Conservation (phyloP, 345 rosid genomes). For the Moringa oleifera region DNA sequence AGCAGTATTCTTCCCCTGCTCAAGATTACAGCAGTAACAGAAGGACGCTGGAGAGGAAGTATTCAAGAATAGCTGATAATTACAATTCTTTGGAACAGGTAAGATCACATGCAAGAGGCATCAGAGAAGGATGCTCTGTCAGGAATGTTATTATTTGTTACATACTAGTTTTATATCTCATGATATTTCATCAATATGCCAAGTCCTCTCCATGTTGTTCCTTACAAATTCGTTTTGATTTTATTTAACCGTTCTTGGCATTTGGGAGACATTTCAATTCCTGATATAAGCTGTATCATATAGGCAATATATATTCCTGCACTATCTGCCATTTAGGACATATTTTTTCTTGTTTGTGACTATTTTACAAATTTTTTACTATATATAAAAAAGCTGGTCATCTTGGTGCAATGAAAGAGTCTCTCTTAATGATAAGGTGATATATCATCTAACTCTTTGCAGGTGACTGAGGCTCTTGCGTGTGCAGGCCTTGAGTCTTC, state of each 20-base stretch:
- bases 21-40: constrained; percentile 26
- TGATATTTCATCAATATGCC: too few species aligned
- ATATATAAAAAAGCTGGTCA: not conserved
- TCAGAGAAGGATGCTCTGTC: not conserved
- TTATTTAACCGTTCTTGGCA: too few species aligned
- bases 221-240: not conserved
- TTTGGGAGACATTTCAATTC: too few species aligned
- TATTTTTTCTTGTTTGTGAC: not conserved
- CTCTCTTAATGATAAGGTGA: not conserved
- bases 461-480: constrained; percentile 90
- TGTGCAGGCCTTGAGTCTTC: constrained; percentile 91
- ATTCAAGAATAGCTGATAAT: constrained; percentile 68
- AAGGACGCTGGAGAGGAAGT: constrained; percentile 62
- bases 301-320: not conserved
- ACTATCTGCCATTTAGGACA: not conserved
- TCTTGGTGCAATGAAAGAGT: not conserved
- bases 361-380: too few species aligned
- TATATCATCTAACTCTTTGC: constrained; percentile 4
- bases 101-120: constrained; percentile 2
- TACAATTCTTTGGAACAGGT: constrained; percentile 84
- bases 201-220: not conserved
- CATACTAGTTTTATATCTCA: too few species aligned
- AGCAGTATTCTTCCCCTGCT: constrained; percentile 27
- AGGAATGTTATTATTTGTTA: too few species aligned
- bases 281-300: too few species aligned